Evolutionary conservation across 2,329 filamentous ascomycete species (phyloP).

Genomic region (Cercospora brassicicola): DNA sequence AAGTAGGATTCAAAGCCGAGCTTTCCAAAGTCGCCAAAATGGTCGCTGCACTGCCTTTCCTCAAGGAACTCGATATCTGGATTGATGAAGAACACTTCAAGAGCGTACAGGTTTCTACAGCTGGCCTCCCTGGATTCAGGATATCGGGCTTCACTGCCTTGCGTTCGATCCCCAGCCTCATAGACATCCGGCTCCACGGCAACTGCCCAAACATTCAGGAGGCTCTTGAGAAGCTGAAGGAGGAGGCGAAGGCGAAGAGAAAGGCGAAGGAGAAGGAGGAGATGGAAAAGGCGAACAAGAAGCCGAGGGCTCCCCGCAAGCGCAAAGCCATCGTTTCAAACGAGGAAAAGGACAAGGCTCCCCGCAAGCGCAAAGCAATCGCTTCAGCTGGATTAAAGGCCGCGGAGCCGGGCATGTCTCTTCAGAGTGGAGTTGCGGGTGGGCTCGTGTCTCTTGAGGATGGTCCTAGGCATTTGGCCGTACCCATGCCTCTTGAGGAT

Average conservation of each 20-base stretch:
- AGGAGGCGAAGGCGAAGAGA: conserved; percentile 8
- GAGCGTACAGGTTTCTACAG: too few species aligned
- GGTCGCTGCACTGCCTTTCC: conserved; percentile 4
- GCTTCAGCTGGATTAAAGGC: background rate
- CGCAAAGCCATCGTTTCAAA: background rate
- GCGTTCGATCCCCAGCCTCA: conserved; percentile 11
- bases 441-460: background rate
- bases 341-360: background rate
- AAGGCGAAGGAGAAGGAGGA: background rate
- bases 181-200: conserved; percentile 13
- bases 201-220: conserved; percentile 9
- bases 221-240: background rate
- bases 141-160: conserved; percentile 14
- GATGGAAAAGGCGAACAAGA: conserved; percentile 1
- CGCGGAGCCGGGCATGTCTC: background rate
- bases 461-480: background rate
- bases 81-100: conserved; percentile 12
- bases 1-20: background rate
- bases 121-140: background rate
- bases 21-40: conserved; percentile 8
- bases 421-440: background rate
- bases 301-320: background rate
- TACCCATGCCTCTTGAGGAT: background rate
- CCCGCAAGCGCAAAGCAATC: background rate
- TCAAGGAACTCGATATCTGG: conserved; percentile 16